Evolutionary conservation across 108 stramenopile species (phyloP).

Genomic region (Heterococcus sp.): DNA sequence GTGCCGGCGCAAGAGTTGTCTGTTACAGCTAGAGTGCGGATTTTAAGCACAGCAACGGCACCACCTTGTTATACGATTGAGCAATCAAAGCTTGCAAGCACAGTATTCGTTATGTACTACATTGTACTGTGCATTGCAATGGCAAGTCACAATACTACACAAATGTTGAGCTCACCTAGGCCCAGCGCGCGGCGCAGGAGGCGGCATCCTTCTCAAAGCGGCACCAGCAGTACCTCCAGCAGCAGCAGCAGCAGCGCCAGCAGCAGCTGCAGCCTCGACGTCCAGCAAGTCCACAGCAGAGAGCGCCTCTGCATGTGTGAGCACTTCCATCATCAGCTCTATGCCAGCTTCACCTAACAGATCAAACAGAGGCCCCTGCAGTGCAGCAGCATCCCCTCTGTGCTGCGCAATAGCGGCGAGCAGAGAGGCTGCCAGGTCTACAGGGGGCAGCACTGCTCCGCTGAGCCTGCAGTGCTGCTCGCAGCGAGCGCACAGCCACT

Average conservation of each 20-base stretch:
- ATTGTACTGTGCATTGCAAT: too few species aligned
- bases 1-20: too few species aligned
- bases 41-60: too few species aligned
- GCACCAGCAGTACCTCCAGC: background rate
- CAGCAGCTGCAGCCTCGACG: conserved; percentile 11
- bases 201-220: background rate
- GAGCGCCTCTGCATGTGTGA: conserved; percentile 7
- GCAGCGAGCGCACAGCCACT: background rate
- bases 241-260: background rate
- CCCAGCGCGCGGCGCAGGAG: background rate
- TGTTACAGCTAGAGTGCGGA: too few species aligned
- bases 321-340: conserved; percentile 48
- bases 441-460: conserved; percentile 12
- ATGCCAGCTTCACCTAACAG: conserved; percentile 48
- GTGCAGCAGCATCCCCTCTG: conserved; percentile 17
- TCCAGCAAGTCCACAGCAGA: conserved; percentile 2
- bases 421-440: conserved; percentile 34
- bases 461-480: conserved; percentile 9
- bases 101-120: too few species aligned
- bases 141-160: too few species aligned
- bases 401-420: conserved; percentile 2
- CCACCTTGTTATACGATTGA: too few species aligned
- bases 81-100: too few species aligned
- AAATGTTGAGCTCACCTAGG: background rate
- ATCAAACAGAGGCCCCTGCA: conserved; percentile 44